Evolutionary conservation across 345 rosid genomes (phyloP), one percentile per base, ranked within the genome.

Genomic region (Barbarea vulgaris): DNA sequence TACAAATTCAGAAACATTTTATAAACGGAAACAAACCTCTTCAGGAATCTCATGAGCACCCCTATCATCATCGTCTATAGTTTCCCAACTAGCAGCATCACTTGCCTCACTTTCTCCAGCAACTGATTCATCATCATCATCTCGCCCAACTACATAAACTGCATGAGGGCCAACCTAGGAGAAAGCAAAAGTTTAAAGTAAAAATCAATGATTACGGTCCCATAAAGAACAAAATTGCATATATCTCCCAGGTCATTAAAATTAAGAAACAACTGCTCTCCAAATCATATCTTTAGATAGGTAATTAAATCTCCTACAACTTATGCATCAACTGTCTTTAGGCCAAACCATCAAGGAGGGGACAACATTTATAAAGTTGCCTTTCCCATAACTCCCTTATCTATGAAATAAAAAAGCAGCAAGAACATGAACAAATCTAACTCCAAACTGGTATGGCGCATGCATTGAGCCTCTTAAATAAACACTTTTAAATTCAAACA

Each of bases 31-130:
- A 84, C 87, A 67, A 83, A 96, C 98, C 99, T 89, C 91, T 82
- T 76, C 84, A 67, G 69, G 73, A 84, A 77, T 83, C 78, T 83
- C 96, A 65, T 74, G 83, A 73, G 81, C 82, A 65, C 77, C 91
- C 82, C 72, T 82, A 70, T 83, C 89, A 77, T 91, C 91, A 77
- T 89, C 97, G 72, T 79, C 66, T 80, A 88, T 82, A 18, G 99
- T 96, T 86, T 96, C 99, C 99, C 99, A 96, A 82, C 98, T 93
- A 82, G 94, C 99, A 83, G 83, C 96, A 82, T 86, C 94, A 73
- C 96, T 91, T 72, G 85, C 80, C 79, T 83, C 98, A 75, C 99
- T 96, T 72, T 94, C 96, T 61, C 67, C 90, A 77, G 87, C 94
- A 80, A 84, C 36, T 54, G 98, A 89, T 73, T 87, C 93, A 76